Conservation (phyloP, 2,329 filamentous ascomycete species). For the Diplodia intermedia region DNA sequence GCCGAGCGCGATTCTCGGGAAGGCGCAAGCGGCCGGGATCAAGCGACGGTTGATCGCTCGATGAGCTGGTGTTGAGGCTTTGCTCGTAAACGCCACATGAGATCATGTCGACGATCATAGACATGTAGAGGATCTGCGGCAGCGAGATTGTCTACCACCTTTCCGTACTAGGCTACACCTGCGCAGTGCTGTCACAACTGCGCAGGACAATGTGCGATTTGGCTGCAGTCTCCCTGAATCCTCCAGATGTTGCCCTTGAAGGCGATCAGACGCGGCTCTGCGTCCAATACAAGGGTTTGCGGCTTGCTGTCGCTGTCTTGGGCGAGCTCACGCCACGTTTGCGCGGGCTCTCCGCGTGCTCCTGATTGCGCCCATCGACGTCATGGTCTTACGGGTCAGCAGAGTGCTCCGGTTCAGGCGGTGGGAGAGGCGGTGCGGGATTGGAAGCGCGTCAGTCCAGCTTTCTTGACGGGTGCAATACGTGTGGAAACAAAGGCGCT, state of each 20-base stretch:
- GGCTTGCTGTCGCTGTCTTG: background rate
- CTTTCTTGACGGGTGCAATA: background rate
- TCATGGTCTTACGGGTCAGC: background rate
- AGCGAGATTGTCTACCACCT: conserved; percentile 7
- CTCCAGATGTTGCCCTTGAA: conserved; percentile 15
- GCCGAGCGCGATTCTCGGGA: background rate
- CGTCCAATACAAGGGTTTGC: conserved; percentile 5
- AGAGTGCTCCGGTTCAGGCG: background rate
- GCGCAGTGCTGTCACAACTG: conserved; percentile 7
- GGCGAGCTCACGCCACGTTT: conserved; percentile 18
- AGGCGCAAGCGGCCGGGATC: background rate
- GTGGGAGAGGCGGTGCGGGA: background rate
- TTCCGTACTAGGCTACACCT: conserved; percentile 12
- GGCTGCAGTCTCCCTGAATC: background rate
- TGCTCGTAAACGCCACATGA: conserved; percentile 28
- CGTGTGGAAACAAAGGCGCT: background rate
- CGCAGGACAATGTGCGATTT: conserved; percentile 10
- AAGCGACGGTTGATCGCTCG: conserved; percentile 21
- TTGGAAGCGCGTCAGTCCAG: conserved; percentile 3
- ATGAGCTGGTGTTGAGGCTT: conserved; percentile 29
- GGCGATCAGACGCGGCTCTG: conserved; percentile 28
- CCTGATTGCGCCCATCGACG: conserved; percentile 10
- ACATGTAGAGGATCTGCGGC: conserved; percentile 13
- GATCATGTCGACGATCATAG: conserved; percentile 30
- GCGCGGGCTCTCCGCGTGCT: background rate